Evolutionary conservation across 176 grass and related monocot species (phyloP), one percentile per base, ranked within the genome.

Genomic region (Cenchrus fungigraminus): DNA sequence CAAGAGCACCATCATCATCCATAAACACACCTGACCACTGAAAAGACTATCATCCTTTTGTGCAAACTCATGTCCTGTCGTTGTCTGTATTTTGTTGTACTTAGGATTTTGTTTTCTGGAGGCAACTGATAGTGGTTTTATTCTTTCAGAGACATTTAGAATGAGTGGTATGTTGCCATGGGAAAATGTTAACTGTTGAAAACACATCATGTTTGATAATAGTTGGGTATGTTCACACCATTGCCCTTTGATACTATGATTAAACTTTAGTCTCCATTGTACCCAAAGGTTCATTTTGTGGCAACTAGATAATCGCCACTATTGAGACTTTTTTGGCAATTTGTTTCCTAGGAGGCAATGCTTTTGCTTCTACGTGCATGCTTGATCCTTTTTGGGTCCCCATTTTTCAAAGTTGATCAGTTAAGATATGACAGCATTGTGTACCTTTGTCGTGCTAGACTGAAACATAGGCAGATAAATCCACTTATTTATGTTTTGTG

Each of bases 31-130:
- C 16, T 13, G 37, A 56, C 22, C 47, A 77, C 46, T 57, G 16
- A 75, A 69, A 52, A 54, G 29, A 61, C 52, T 40, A 74, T 15
- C 8, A 8, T 13, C 2, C 0, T 12, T 9, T 0, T 69, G 13
- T 85, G 71, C 78, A 66, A 76, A 73, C 58, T 31, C 19, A 14
- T 78, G 6, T 19, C 40, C 12, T 73, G 3, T 65, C 78, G 73
- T 53, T 76, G 37, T 40, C 37, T 40, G 37, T 40, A 40, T 40
- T 40, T 40, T 40, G 37, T 40, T 40, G 37, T 40, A 4, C 37
- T 40, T 40, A 40, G 37, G 37, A 40, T 40, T 40, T 40, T 40
- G 37, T 40, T 40, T 40, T 40, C 37, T 40, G 37, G 37, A 40
- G 37, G 37, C 37, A 40, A 40, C 37, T 40, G 37, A 40, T 40